phyloP scores from a whole-genome alignment of 1,139 yeast genomes.

The Pichia kudriavzevii region DNA sequence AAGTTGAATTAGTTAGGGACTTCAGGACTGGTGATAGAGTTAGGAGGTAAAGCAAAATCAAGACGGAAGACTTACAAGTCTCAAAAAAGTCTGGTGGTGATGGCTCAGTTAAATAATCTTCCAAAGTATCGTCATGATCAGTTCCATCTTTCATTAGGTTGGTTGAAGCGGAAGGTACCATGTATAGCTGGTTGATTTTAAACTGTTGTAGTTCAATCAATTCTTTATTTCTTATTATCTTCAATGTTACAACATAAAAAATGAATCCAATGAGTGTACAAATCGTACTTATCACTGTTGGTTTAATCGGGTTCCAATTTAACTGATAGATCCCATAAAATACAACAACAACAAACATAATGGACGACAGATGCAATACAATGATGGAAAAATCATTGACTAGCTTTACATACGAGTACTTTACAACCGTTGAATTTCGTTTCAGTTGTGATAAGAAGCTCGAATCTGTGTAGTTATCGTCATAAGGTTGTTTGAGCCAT shows the following conservation, averaged over 20 bases:
- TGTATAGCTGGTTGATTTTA: constrained; percentile 22
- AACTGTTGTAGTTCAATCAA: constrained; percentile 24
- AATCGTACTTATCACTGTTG: constrained; percentile 29
- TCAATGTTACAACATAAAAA: constrained; percentile 22
- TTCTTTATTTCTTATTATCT: constrained; percentile 23
- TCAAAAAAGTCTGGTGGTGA: constrained; percentile 26
- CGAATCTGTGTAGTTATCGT: constrained; percentile 83
- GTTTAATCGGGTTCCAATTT: constrained; percentile 39
- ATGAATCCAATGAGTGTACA: constrained; percentile 30
- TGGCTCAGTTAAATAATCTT: constrained; percentile 23
- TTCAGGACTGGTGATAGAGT: constrained; percentile 84
- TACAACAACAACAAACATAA: constrained; percentile 52
- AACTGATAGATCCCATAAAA: constrained; percentile 51
- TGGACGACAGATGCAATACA: constrained; percentile 55
- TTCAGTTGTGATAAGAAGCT: constrained; percentile 73
- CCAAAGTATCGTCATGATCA: constrained; percentile 11
- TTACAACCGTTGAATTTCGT: constrained; percentile 66
- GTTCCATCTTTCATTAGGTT: constrained; percentile 10
- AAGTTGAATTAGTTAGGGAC: constrained; percentile 79
- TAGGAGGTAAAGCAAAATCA: constrained; percentile 63
- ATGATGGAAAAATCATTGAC: constrained; percentile 64
- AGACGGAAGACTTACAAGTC: constrained; percentile 52
- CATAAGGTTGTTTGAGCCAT: constrained; percentile 83
- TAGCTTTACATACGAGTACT: constrained; percentile 56
- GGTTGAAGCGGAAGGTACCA: constrained; percentile 9